Evolutionary conservation across 306 rosid species (phyloP).

Genomic region (Neltuma alba): DNA sequence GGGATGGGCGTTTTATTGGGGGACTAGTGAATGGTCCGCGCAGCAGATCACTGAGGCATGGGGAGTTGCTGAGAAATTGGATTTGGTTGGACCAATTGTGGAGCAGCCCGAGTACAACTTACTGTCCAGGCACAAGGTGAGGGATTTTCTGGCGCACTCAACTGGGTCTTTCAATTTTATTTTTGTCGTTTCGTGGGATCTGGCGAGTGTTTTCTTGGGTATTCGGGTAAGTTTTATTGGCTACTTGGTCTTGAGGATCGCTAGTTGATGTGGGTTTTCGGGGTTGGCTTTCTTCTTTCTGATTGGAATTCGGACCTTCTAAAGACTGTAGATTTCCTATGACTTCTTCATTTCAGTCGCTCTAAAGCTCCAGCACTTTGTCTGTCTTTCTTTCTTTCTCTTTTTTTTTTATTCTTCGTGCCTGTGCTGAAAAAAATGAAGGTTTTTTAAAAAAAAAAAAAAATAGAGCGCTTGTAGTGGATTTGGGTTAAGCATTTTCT

Average conservation of each 20-base stretch:
- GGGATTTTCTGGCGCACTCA: background rate
- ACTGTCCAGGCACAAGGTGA: constrained; percentile 81
- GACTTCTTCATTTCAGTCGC: background rate
- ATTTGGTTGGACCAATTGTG: constrained; percentile 84
- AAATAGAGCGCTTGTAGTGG: background rate
- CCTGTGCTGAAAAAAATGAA: background rate
- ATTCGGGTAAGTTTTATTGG: background rate
- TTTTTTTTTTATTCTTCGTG: background rate
- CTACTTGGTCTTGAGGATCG: background rate
- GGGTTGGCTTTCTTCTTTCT: background rate
- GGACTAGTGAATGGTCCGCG: constrained; percentile 97
- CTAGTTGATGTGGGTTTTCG: background rate
- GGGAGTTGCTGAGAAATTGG: constrained; percentile 74
- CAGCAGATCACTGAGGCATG: constrained; percentile 99
- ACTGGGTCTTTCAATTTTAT: background rate
- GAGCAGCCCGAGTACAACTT: constrained; percentile 98
- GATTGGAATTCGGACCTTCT: background rate
- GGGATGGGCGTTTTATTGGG: constrained; percentile 98
- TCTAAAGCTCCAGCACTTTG: background rate
- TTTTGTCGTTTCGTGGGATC: background rate
- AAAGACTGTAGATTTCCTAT: background rate
- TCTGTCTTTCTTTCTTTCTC: background rate
- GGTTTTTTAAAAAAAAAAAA: background rate
- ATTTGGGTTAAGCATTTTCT: background rate
- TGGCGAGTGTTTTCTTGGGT: background rate